phyloP scores from a whole-genome alignment of 2,329 filamentous ascomycete genomes.

The Blumeriella jaapii region DNA sequence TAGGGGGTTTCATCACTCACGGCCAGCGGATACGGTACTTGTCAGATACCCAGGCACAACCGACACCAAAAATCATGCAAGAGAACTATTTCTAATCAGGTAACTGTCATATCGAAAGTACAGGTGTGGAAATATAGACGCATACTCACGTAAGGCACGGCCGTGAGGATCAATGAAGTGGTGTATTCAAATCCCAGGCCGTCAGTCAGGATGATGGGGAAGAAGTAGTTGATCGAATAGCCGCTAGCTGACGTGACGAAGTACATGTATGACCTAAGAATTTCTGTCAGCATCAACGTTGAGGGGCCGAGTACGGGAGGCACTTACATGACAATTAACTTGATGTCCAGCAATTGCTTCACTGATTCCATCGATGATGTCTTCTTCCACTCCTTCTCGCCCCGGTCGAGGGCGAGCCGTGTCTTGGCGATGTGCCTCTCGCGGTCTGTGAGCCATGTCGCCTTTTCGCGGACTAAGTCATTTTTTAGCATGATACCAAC shows the following conservation, averaged over 20 bases:
- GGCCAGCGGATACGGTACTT: slow-evolving; percentile 1
- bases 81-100: neutral
- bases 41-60: neutral
- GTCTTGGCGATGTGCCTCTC: neutral
- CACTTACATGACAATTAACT: neutral
- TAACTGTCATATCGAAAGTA: neutral
- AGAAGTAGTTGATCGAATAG: slow-evolving; percentile 1
- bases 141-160: neutral
- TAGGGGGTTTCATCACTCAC: neutral
- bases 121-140: neutral
- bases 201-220: neutral
- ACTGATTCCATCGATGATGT: neutral
- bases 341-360: neutral
- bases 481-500: neutral
- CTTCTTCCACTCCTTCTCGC: neutral
- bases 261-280: neutral
- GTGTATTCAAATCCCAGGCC: slow-evolving; percentile 1
- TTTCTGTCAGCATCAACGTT: neutral
- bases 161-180: neutral
- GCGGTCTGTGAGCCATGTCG: slow-evolving; percentile 1
- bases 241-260: neutral
- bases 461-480: neutral
- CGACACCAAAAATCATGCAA: neutral
- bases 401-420: neutral
- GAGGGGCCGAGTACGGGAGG: neutral